Evolutionary conservation across 2,329 filamentous ascomycete species (phyloP).

Genomic region (Cryphonectria parasitica): DNA sequence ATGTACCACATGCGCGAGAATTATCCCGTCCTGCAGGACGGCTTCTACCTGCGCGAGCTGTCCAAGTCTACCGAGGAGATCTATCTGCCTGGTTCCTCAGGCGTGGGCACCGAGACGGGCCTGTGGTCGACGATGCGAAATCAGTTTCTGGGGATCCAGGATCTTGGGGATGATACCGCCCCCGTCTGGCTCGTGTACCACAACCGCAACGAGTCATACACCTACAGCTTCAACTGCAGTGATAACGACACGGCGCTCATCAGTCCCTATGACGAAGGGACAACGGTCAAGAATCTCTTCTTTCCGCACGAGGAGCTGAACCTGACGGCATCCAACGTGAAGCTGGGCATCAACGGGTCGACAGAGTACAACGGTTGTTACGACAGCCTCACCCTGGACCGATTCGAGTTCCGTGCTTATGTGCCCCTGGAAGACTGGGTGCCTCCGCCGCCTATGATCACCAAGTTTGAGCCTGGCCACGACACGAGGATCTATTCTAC

Average conservation of each 20-base stretch:
- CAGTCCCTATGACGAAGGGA: slow-evolving; percentile 56
- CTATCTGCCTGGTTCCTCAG: slow-evolving; percentile 55
- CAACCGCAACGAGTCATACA: slow-evolving; percentile 54
- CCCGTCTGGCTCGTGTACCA: slow-evolving; percentile 56
- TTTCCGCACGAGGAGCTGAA: slow-evolving; percentile 61
- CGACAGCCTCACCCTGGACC: slow-evolving; percentile 51
- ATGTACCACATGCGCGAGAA: slow-evolving; percentile 63
- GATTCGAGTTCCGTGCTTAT: slow-evolving; percentile 63
- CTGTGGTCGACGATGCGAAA: slow-evolving; percentile 62
- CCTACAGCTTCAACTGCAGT: slow-evolving; percentile 53
- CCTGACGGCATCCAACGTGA: slow-evolving; percentile 48
- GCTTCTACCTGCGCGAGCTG: slow-evolving; percentile 58
- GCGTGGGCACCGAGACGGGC: slow-evolving; percentile 56
- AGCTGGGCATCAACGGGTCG: slow-evolving; percentile 52
- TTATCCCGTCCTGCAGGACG: slow-evolving; percentile 63
- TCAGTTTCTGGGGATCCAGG: slow-evolving; percentile 50
- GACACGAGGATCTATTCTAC: slow-evolving; percentile 60
- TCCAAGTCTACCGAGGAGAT: slow-evolving; percentile 60
- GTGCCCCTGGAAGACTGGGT: slow-evolving; percentile 57
- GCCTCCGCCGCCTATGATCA: slow-evolving; percentile 59
- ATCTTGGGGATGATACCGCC: slow-evolving; percentile 46
- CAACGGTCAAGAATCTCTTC: slow-evolving; percentile 66
- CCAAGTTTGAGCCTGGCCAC: slow-evolving; percentile 62
- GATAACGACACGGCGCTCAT: slow-evolving; percentile 54
- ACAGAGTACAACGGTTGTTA: slow-evolving; percentile 58